Base-by-base conservation (phyloP, 495 filamentous ascomycete genomes). In the Cladorrhinum samala region DNA sequence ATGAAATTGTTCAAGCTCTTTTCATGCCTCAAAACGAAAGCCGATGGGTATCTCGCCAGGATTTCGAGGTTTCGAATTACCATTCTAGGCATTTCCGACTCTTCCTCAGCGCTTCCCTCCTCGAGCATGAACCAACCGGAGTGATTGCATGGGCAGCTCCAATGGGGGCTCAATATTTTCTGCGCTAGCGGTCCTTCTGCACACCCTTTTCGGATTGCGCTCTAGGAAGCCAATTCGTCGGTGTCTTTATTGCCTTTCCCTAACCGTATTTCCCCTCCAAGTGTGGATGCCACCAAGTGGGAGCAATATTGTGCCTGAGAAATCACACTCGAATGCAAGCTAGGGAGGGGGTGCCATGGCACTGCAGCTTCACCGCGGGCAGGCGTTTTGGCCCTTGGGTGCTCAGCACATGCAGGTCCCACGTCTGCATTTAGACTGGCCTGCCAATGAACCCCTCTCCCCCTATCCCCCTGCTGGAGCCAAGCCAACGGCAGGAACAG, bases 361-460 rank as follows among this genome's bases (percentile, higher is more conserved):
- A n/a, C 30, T 47, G 55, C 55, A 61, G 46, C 50, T 47, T 55
- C 57, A 57, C 56, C 56, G 42, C 56, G 49, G 42, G 53, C 56
- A 52, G 42, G 53, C 49, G 53, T 60, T 64, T 64, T 55, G 46
- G 51, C 57, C 53, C 53, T 33, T 47, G 23, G 16, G 42, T 23
- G 23, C 42, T 57, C 49, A 45, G 30, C 50, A 46, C 55, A 64
- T 66, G 61, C 63, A 66, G 58, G 63, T 62, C 58, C 59, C 58
- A 46, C 57, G 41, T 43, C 46, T 38, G 38, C 56, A 55, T 58
- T 47, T n/a, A 33, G 45, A 47, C 45, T 47, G 45, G 24, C 24
- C 13, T 33, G 13, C 23, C 24, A 41, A 41, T 41, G 8, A 4
- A 41, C n/a, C 14, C 25, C 45, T 23, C 45, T 14, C 24, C 23